Percentiles rank a stretch among this genome's conserved stretches.
Evolutionary conservation across 148 eudicot species (phyloP).

Genomic region (Rhododendron griersonianum): DNA sequence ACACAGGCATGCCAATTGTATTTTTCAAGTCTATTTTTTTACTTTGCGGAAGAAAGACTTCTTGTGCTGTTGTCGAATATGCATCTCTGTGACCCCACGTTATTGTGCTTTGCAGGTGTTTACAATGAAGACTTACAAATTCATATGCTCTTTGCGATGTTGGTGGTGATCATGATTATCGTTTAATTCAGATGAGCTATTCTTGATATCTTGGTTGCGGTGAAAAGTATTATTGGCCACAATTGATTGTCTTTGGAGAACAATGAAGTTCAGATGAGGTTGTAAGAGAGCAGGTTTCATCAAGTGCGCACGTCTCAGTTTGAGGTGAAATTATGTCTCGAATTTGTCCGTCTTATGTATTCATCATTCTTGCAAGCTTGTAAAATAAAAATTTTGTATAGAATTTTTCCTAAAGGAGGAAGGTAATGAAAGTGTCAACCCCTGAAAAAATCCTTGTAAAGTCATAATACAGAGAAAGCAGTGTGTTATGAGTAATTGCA

Average conservation of each 20-base stretch:
- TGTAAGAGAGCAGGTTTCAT: neutral
- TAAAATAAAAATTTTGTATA: constrained; percentile 25
- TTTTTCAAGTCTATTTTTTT: neutral
- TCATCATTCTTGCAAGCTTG: constrained; percentile 27
- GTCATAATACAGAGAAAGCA: neutral
- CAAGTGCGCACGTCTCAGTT: neutral
- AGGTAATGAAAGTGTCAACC: neutral
- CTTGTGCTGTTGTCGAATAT: neutral
- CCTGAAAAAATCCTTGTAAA: neutral
- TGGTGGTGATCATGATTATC: constrained; percentile 17
- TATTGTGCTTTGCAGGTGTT: constrained; percentile 21
- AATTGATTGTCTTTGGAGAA: neutral
- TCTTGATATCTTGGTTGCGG: neutral
- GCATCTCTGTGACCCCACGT: neutral
- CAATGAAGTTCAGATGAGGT: neutral
- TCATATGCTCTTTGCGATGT: constrained; percentile 11
- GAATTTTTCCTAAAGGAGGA: neutral
- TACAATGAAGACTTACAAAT: constrained; percentile 2
- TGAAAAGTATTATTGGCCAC: neutral
- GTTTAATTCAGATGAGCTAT: constrained; percentile 14
- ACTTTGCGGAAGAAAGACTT: neutral
- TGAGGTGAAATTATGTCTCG: neutral
- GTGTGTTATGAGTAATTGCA: neutral
- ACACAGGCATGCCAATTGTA: neutral
- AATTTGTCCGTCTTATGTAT: neutral